Evolutionary conservation across 2,329 filamentous ascomycete species (phyloP).

Genomic region (Trichothecium sympodiale): DNA sequence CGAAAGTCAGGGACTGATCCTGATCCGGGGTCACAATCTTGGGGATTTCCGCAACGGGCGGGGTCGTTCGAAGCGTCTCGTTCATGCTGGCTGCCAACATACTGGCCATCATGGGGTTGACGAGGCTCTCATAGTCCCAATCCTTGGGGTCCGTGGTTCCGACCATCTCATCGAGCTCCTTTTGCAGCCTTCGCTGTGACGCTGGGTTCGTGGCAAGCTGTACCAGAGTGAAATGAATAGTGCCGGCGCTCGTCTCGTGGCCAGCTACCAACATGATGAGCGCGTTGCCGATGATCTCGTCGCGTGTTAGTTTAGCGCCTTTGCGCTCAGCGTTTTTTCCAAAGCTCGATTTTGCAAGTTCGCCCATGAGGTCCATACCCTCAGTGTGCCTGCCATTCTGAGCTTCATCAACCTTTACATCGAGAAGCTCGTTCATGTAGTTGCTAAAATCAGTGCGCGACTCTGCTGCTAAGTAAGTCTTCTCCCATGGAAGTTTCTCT

Average conservation of each 20-base stretch:
- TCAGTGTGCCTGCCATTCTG: conserved; percentile 27
- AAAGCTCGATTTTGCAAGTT: conserved; percentile 32
- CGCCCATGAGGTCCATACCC: conserved; percentile 42
- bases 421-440: conserved; percentile 60
- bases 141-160: conserved; percentile 42
- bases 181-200: conserved; percentile 55
- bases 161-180: conserved; percentile 57
- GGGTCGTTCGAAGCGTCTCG: conserved; percentile 63
- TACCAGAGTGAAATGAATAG: conserved; percentile 59
- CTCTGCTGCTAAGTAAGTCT: conserved; percentile 37
- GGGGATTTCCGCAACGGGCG: conserved; percentile 60
- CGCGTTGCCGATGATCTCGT: conserved; percentile 63
- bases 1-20: conserved; percentile 47
- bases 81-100: conserved; percentile 68
- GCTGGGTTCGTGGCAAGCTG: conserved; percentile 54
- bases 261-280: conserved; percentile 61
- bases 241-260: conserved; percentile 71
- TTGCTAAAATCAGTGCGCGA: conserved; percentile 52
- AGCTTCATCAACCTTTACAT: conserved; percentile 41
- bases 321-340: conserved; percentile 10
- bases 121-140: conserved; percentile 61
- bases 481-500: conserved; percentile 38
- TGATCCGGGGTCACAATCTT: conserved; percentile 43
- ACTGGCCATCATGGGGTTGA: conserved; percentile 55
- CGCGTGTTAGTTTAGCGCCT: conserved; percentile 36